Evolutionary conservation across 2,329 filamentous ascomycete genomes (phyloP), one percentile per base, ranked within the genome.

Genomic region (Verticillium tricorpus): DNA sequence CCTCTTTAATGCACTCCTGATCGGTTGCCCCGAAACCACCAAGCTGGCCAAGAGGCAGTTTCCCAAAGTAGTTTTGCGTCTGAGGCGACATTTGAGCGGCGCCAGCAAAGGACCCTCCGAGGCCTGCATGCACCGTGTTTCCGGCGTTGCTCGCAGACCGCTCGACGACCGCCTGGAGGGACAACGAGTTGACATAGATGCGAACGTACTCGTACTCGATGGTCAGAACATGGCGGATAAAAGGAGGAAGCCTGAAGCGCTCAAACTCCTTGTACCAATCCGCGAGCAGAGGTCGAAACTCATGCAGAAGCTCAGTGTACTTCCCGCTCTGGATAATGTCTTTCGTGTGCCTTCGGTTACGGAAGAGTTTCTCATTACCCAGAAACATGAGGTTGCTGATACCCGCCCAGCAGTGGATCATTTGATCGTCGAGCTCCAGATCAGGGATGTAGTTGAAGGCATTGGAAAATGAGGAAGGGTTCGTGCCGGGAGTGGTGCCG

Each of bases 191-290:
- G 77, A 97, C 85, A 72, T 98, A 98, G 58, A 97, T 90, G 69
- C 94, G 87, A 31, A 94, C 92, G 72, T 97, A 97, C 71, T 98
- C 92, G 71, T 95, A 97, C 77, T 99, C 95, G 67, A 98, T 97
- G 8, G 87, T 89, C 34, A 99, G 81, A 62, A 98, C 93, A 72
- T 93, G 87, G 34, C 84, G 79, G 66, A 87, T 88, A 65, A 84
- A 89, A 25, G 79, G 84, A 2, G 88, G 87, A 59, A 90, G 81
- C 61, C 85, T 84, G 69, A 91, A 89, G n/a, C 86, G 83, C 68
- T 96, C 90, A 71, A 97, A 93, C 64, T 93, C 90, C 52, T 82
- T 84, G 76, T 87, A 89, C 91, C 94, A 98, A 54, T 90, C 85
- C 17, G 80, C 82, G 37, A 98, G 80, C 65, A 93, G 85, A 0